phyloP scores from a whole-genome alignment of 2,329 filamentous ascomycete species.

The Ophiostoma quercus region DNA sequence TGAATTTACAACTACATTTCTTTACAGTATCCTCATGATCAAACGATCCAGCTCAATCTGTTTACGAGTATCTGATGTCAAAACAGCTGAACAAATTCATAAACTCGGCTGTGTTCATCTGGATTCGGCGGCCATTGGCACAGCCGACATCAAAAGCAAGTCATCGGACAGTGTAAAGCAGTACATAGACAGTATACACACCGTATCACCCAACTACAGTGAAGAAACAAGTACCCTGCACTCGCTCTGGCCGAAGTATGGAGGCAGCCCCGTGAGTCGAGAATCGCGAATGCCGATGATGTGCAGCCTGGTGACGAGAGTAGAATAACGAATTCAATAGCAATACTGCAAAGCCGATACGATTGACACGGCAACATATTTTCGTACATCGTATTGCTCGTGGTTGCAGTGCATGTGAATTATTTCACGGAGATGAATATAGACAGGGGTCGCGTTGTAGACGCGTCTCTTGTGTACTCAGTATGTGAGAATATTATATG shows the following conservation, averaged over 20 bases:
- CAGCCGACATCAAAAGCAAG: background rate
- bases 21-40: too few species aligned
- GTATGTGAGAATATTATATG: too few species aligned
- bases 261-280: slow-evolving; percentile 7
- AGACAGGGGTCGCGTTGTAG: background rate
- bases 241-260: slow-evolving; percentile 5
- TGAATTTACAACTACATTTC: too few species aligned
- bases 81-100: background rate
- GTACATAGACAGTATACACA: background rate
- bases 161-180: background rate
- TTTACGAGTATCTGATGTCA: background rate
- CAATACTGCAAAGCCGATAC: background rate
- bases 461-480: background rate
- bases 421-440: slow-evolving; percentile 1
- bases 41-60: too few species aligned
- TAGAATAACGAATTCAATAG: background rate
- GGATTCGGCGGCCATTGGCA: background rate
- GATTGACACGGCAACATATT: background rate
- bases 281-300: background rate
- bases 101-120: too few species aligned
- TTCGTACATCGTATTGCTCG: background rate
- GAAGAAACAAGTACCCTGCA: background rate
- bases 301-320: background rate
- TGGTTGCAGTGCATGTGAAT: background rate
- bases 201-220: background rate